phyloP scores from a whole-genome alignment of 73 alveolate genomes.

The Urostyla sp. region DNA sequence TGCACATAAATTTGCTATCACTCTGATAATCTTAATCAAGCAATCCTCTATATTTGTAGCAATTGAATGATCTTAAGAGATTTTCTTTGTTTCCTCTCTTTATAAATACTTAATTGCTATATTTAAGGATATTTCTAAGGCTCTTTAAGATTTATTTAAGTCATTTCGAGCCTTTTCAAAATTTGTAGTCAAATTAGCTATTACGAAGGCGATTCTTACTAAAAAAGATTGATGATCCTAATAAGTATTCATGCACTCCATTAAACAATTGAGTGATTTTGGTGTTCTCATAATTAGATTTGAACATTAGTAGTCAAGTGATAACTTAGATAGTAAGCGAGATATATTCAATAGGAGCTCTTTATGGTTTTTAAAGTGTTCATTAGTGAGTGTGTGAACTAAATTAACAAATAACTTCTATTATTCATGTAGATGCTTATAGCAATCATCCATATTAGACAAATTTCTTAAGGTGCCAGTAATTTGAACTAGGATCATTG shows the following conservation, averaged over 20 bases:
- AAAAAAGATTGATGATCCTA: neutral
- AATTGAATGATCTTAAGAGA: neutral
- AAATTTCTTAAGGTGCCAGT: slow-evolving; percentile 76
- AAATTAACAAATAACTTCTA: too few relatives aligned
- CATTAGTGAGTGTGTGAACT: too few relatives aligned
- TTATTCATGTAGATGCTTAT: neutral
- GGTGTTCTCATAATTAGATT: slow-evolving; percentile 6
- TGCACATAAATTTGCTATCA: slow-evolving; percentile 74
- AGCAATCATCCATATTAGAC: slow-evolving; percentile 59
- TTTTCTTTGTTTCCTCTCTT: neutral
- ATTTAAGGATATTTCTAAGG: too few relatives aligned
- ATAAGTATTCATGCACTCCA: neutral
- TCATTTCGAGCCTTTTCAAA: slow-evolving; percentile 60
- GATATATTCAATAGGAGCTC: slow-evolving; percentile 66
- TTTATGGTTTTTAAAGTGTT: slow-evolving; percentile 37
- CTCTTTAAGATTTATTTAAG: neutral
- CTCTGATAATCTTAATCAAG: slow-evolving; percentile 67
- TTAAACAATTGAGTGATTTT: neutral
- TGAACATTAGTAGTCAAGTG: slow-evolving; percentile 59
- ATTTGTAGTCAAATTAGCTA: slow-evolving; percentile 77
- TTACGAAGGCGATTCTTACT: slow-evolving; percentile 71
- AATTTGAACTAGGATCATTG: slow-evolving; percentile 72
- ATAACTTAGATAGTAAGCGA: slow-evolving; percentile 64
- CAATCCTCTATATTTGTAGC: slow-evolving; percentile 66
- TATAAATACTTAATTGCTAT: neutral